Evolutionary conservation across 148 eudicot genomes (phyloP), one percentile per base, ranked within the genome.

Genomic region (Selenicereus undatus): DNA sequence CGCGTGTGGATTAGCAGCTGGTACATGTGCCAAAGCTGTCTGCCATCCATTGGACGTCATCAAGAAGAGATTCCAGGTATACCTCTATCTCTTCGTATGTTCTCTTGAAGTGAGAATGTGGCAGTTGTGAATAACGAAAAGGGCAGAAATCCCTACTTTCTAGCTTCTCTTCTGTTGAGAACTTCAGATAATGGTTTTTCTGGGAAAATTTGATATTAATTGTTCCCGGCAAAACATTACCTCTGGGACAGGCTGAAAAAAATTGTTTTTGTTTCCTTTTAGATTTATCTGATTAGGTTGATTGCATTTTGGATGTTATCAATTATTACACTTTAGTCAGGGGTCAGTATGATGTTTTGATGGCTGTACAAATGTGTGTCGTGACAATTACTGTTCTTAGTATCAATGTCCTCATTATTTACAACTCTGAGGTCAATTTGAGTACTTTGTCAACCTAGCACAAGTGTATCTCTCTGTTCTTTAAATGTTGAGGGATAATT

Each of bases 41-140:
- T 96, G 99, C 81, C 99, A 96, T 83, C 98, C 99, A 20, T 90
- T 96, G 83, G 99, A 94, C 85, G 99, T 96, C 54, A 88, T 96
- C 79, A 96, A 96, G 89, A 96, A 96, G 92, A 88, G 99, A 84
- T 96, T 96, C 82, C 99, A 96, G 98, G 99, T 96, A 85, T 5
- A 29, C 30, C n/a, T 66, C 71, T 66, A 32, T 18, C 27, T 32
- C 71, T 66, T 66, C 71, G 16, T 27, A 74, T 18, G 12, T 72
- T 64, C 29, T 22, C 22, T 24, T 62, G 22, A 20, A 48, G 52
- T 48, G 52, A 48, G 27, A 24, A 11, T 66, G 14, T 66, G 71
- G 10, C 14, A 10, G 11, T 26, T 8, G 35, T 13, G 5, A 66
- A 26, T 66, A 32, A 3, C 27, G 32, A 27, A 26, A 66, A 27